phyloP scores from a whole-genome alignment of 768 basidiomycete genomes.

The Mycena alexandri region DNA sequence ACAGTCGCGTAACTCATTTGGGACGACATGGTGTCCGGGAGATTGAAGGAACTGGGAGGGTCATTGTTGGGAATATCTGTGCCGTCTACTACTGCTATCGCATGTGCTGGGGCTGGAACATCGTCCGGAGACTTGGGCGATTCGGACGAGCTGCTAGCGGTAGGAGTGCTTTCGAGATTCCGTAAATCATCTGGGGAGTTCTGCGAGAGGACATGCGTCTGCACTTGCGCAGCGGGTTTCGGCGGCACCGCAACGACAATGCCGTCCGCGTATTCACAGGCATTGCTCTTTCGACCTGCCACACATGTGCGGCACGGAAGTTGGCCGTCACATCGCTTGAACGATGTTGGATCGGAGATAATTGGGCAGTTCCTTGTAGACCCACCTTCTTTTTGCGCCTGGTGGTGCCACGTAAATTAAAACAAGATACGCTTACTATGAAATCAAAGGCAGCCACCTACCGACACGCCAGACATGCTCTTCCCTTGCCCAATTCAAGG shows the following conservation, averaged over 20 bases:
- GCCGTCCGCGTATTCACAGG: constrained; percentile 27
- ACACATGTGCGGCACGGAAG: constrained; percentile 27
- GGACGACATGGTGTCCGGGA: not conserved
- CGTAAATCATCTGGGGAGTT: too few relatives aligned
- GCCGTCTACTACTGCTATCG: too few relatives aligned
- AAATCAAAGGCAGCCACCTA: not conserved
- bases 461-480: constrained; percentile 33
- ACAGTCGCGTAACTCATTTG: not conserved
- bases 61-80: too few relatives aligned
- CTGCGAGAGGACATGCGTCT: too few relatives aligned
- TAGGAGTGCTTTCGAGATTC: too few relatives aligned
- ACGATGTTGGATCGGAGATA: not conserved
- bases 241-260: not conserved
- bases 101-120: too few relatives aligned
- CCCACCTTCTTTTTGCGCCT: constrained; percentile 35
- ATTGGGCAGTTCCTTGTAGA: not conserved
- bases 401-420: not conserved
- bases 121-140: too few relatives aligned
- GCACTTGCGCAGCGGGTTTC: not conserved
- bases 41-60: too few relatives aligned
- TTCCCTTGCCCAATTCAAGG: constrained; percentile 14
- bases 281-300: not conserved
- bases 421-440: not conserved
- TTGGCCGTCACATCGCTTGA: constrained; percentile 26
- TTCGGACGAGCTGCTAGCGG: too few relatives aligned